Conservation (phyloP, 306 rosid species). For the Lablab purpureus region DNA sequence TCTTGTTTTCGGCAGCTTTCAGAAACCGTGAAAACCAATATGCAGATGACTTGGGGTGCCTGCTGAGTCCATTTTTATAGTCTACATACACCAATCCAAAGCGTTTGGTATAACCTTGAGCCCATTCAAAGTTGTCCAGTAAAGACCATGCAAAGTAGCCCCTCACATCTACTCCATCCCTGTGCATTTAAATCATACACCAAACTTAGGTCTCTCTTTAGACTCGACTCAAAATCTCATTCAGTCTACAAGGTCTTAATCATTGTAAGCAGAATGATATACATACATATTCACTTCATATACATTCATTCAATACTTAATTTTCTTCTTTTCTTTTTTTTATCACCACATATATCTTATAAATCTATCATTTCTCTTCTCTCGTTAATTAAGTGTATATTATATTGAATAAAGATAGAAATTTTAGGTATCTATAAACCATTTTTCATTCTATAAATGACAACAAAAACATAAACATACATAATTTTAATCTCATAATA, state of each 20-base stretch:
- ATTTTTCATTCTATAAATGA: no score
- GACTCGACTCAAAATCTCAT: constrained; percentile 23
- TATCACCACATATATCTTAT: no score
- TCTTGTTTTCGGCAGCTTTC: constrained; percentile 59
- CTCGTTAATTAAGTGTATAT: no score
- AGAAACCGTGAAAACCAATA: constrained; percentile 87
- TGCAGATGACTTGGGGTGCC: constrained; percentile 96
- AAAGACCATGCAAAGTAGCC: constrained; percentile 98
- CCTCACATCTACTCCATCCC: constrained; percentile 88
- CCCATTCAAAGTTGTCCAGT: constrained; percentile 96
- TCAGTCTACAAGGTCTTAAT: constrained; percentile 22
- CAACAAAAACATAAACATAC: not conserved
- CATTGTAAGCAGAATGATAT: no score
- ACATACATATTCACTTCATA: no score
- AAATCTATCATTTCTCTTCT: no score
- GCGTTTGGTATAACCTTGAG: constrained; percentile 91
- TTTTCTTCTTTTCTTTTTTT: no score
- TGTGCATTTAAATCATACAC: constrained; percentile 49
- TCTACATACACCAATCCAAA: constrained; percentile 88
- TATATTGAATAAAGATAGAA: no score
- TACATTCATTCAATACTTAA: no score
- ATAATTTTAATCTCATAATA: not conserved
- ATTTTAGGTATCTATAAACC: no score
- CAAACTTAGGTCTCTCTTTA: constrained; percentile 20
- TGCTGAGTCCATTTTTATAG: constrained; percentile 76